Percentiles rank a stretch among this genome's conserved stretches.
Conservation (phyloP, 2,329 filamentous ascomycete genomes). For the Hymenoscyphus salicellus region DNA sequence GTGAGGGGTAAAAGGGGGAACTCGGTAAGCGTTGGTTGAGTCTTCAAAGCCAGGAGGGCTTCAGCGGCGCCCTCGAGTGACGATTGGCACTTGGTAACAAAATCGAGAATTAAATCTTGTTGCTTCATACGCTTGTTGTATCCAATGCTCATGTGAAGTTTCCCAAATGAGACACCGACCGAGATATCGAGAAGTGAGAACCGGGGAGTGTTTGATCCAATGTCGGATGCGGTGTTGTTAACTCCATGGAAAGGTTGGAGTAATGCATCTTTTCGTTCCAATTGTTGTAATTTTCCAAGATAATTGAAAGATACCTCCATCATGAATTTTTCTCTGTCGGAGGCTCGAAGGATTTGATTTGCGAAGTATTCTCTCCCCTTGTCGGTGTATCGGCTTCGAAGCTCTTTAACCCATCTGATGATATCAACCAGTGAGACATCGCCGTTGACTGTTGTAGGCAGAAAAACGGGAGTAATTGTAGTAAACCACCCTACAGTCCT, state of each 20-base stretch:
- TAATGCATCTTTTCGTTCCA: conserved; percentile 41
- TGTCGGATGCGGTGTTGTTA: conserved; percentile 5
- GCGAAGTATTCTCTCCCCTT: conserved; percentile 43
- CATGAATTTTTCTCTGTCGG: conserved; percentile 32
- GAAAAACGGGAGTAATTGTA: conserved; percentile 39
- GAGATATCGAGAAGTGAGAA: conserved; percentile 20
- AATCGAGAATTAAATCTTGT: conserved; percentile 13
- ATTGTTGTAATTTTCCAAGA: conserved; percentile 44
- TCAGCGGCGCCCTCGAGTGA: conserved; percentile 8
- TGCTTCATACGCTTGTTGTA: conserved; percentile 17
- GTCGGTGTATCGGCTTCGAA: conserved; percentile 35
- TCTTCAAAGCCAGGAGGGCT: neutral
- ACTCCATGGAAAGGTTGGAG: conserved; percentile 13
- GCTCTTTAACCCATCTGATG: conserved; percentile 38
- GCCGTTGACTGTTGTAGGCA: conserved; percentile 10
- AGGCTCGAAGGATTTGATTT: conserved; percentile 34
- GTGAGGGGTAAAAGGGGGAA: conserved; percentile 19
- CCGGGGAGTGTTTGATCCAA: conserved; percentile 36
- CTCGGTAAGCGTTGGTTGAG: conserved; percentile 15
- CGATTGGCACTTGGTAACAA: conserved; percentile 3
- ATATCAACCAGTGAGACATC: conserved; percentile 9
- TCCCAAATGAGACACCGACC: conserved; percentile 10
- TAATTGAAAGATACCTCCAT: conserved; percentile 50
- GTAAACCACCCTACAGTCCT: conserved; percentile 48
- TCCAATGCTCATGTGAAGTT: conserved; percentile 10